These are phyloP conservation scores for Alternaria conjuncta DNA, from an alignment of 2,329 filamentous ascomycete species.

Conservation along the genomic window DNA sequence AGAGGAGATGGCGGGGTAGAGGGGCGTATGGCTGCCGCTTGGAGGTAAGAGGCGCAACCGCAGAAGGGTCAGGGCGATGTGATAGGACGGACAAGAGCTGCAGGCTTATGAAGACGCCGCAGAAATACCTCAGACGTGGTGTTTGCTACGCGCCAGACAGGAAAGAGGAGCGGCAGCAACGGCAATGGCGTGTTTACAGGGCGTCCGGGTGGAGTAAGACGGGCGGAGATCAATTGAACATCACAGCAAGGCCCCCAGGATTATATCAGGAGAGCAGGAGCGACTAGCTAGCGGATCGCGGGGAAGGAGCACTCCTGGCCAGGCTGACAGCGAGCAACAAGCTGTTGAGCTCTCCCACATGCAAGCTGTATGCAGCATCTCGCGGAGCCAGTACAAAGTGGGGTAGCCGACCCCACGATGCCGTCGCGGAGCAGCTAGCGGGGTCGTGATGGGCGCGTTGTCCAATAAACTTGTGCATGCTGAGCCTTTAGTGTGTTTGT, in stretches of 20 bases:
- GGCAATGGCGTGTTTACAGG: constrained; percentile 3
- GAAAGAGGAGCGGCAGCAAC: constrained; percentile 1
- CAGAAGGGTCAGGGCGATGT: background rate
- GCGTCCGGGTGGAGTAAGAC: background rate
- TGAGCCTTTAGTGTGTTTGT: constrained; percentile 12
- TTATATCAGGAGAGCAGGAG: constrained; percentile 12
- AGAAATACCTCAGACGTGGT: constrained; percentile 1
- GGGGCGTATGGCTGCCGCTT: constrained; percentile 13
- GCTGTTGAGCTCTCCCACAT: constrained; percentile 31
- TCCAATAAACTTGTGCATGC: constrained; percentile 26
- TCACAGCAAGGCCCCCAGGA: background rate
- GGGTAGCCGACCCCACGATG: constrained; percentile 29
- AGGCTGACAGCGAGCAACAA: constrained; percentile 22
- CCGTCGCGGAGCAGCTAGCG: constrained; percentile 16
- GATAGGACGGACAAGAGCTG: background rate
- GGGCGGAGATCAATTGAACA: background rate
- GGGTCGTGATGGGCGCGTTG: constrained; percentile 6
- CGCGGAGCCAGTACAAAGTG: constrained; percentile 25
- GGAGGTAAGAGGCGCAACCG: constrained; percentile 10
- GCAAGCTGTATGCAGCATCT: constrained; percentile 30
- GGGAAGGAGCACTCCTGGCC: constrained; percentile 5
- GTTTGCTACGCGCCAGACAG: background rate
- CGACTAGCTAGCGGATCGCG: constrained; percentile 2
- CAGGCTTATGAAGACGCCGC: constrained; percentile 7
- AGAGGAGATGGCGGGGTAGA: constrained; percentile 38